Base-by-base conservation (phyloP, 1,284 basidiomycete genomes). In the Caloboletus firmus region DNA sequence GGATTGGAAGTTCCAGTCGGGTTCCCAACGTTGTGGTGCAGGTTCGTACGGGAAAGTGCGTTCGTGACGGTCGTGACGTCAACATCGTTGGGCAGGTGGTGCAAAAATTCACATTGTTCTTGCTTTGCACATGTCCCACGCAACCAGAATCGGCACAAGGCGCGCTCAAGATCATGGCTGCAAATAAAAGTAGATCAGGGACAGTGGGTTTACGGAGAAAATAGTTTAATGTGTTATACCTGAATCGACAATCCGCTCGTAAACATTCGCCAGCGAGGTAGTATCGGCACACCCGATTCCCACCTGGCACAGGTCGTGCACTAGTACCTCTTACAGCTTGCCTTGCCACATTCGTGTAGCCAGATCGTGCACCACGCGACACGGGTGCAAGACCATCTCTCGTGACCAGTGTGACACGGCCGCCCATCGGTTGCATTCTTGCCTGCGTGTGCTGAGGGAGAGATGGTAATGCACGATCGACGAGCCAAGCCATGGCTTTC, bases 91-190 rank as follows among this genome's bases (percentile, higher is more conserved):
- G 93, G 93, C 2, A 96, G 77, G 65, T 91, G 90, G 66, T 96
- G 93, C 64, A 96, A 73, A 72, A 96, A 96, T 72, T 93, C 90
- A 77, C 90, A 93, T 59, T 81, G 85, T 55, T 96, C 94, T 48
- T 93, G 89, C 72, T 98, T 98, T 42, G 93, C 91, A 68, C 95
- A 98, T 52, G 94, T 95, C 5, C 96, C 96, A 47, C 95, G 84
- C 39, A 99, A 81, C 96, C 96, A 99, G 77, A 98, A 99, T 32
- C 96, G 90, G 73, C 94, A 98, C 22, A 98, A 74, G 1, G 95
- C 95, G 40, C 93, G 84, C 69, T 96, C 93, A 4, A 95, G 80
- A 67, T 96, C 93, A 68, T 96, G 91, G 62, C 91, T 93, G 63
- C 24, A 57, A 59, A 54, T 26, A 46, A 26, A 45, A 49, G 34